A percentile compares a stretch with the other conserved stretches of the same genome.
Conservation (phyloP, 345 rosid genomes). For the Viola odorata region DNA sequence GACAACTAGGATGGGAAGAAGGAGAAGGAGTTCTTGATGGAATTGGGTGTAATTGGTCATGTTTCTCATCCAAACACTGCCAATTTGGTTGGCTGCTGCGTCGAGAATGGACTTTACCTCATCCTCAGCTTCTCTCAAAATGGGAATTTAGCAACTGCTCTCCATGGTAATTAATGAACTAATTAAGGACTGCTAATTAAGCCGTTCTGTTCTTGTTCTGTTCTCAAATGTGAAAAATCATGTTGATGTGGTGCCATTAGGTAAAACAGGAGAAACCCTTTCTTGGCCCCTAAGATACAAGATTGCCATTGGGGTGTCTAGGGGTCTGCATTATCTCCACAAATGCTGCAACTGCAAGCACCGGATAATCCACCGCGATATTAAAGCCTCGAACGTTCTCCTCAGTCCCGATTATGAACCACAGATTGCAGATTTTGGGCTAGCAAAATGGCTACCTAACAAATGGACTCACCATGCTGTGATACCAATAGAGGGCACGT, state of each 20-base stretch:
- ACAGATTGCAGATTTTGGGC: conserved; percentile 97
- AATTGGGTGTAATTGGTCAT: conserved; percentile 77
- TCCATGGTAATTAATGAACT: conserved; percentile 58
- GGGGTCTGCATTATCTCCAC: conserved; percentile 87
- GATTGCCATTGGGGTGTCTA: conserved; percentile 70
- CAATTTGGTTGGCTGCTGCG: conserved; percentile 70
- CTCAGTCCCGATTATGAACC: conserved; percentile 87
- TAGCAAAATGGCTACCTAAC: conserved; percentile 92
- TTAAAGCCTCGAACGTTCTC: conserved; percentile 86
- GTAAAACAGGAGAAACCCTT: conserved; percentile 31
- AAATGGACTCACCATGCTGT: conserved; percentile 91
- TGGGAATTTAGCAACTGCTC: conserved; percentile 66
- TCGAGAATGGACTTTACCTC: conserved; percentile 80
- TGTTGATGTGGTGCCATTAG: conserved; percentile 22
- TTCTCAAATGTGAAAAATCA: no score
- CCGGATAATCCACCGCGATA: conserved; percentile 89
- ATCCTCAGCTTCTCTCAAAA: conserved; percentile 74
- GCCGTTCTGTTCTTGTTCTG: no score
- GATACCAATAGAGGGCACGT: conserved; percentile 91
- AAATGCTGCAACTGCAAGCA: conserved; percentile 83
- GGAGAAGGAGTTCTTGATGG: conserved; percentile 81
- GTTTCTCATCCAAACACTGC: conserved; percentile 85
- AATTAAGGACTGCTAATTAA: background rate
- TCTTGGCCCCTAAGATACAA: conserved; percentile 71
- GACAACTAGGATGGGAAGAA: conserved; percentile 69